Percentiles rank a stretch among this genome's conserved stretches.
Conservation (phyloP, 1,284 basidiomycete species). For the Ganoderma meredithae region DNA sequence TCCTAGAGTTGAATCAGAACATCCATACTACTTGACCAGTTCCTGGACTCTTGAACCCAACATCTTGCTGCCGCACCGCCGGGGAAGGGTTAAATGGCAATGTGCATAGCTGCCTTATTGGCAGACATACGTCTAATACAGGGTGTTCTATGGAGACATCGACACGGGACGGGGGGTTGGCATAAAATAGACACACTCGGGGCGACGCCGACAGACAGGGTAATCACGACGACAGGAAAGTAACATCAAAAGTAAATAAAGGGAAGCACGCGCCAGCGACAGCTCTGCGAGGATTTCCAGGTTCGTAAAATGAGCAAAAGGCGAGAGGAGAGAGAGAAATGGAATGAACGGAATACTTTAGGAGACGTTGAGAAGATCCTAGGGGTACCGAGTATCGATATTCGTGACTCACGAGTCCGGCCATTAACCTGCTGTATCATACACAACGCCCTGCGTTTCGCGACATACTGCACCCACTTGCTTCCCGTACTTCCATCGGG, state of each 20-base stretch:
- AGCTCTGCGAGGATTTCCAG: background rate
- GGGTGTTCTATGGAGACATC: slow-evolving; percentile 24
- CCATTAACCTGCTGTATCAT: slow-evolving; percentile 25
- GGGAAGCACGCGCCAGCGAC: slow-evolving; percentile 10
- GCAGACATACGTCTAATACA: slow-evolving; percentile 23
- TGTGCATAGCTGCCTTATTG: slow-evolving; percentile 19
- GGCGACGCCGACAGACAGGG: background rate
- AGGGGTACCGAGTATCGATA: slow-evolving; percentile 4
- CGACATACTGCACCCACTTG: background rate
- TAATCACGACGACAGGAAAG: background rate
- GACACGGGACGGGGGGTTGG: background rate
- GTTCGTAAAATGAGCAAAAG: background rate
- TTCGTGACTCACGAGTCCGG: background rate
- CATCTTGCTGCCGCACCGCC: background rate
- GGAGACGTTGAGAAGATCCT: slow-evolving; percentile 15
- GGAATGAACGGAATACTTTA: slow-evolving; percentile 8
- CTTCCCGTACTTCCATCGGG: background rate
- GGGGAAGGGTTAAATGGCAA: background rate
- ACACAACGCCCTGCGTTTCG: slow-evolving; percentile 19
- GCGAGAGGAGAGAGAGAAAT: background rate
- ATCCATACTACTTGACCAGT: too few species aligned
- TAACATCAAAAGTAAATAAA: background rate
- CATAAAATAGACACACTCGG: slow-evolving; percentile 11
- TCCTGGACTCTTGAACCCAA: background rate
- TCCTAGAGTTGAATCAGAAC: too few species aligned